Evolutionary conservation across 192 early-diverging fungal species (phyloP), one percentile per base, ranked within the genome.

Genomic region (Gryganskiella cystojenkinii): DNA sequence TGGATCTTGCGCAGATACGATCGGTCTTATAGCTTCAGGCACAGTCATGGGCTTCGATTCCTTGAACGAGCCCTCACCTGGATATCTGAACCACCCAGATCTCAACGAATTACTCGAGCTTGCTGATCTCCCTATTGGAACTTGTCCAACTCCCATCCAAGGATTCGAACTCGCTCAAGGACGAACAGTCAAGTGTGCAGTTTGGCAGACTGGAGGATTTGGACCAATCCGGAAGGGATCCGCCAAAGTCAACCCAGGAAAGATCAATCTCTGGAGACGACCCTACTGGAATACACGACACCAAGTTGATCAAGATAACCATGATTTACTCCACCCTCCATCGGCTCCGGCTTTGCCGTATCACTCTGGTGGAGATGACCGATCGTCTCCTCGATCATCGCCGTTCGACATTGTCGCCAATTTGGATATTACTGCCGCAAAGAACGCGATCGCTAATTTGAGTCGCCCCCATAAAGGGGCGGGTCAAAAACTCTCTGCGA

Each of bases 51-150:
- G 87, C 0, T 84, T 81, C 37, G 87, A 89, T 61, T 54, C 86
- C 5, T 61, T 89, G 61, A 89, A 89, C 59, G 87, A 89, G 45
- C 87, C 87, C 17, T 69, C 79, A 8, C 70, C 79, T 3, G 87
- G 87, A 0, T 89, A 79, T 34, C 31, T 89, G 8, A 81, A 66
- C 15, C 52, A 80, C 17, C 66, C 70, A 19, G 75, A 86, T 45
- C 57, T 87, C n/a, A 74, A 64, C 24, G 56, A 81, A 40, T 61
- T 86, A 28, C 55, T 66, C 13, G 78, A 84, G n/a, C 47, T 71
- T n/a, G 69, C 79, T 4, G 81, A 75, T 51, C 74, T 84, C 13
- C 81, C 82, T 31, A 86, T 81, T 46, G 87, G 86, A 0, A 52
- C 67, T 5, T 83, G 81, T 56, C 87, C 87, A 1, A 89, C 87